These are phyloP conservation scores for Aspergillus terreus DNA, from an alignment of 2,329 filamentous ascomycete species.

Conservation along the genomic window DNA sequence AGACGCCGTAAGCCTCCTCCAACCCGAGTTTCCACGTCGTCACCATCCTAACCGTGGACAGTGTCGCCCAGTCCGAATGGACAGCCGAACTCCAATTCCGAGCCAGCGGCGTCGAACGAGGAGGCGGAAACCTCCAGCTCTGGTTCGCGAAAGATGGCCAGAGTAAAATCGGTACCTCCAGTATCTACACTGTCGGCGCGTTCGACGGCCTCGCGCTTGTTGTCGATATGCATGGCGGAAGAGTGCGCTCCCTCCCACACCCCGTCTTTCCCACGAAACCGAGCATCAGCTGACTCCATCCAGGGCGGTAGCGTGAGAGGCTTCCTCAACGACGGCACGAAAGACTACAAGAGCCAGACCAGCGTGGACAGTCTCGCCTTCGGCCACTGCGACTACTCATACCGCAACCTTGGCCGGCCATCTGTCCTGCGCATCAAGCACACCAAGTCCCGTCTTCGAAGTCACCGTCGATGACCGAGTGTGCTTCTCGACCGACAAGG, in stretches of 20 bases:
- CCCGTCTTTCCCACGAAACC: neutral
- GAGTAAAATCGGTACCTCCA: constrained; percentile 63
- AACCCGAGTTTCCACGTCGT: too few relatives aligned
- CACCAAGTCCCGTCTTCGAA: constrained; percentile 60
- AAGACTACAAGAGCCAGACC: constrained; percentile 71
- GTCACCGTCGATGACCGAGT: constrained; percentile 75
- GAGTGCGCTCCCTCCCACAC: constrained; percentile 34
- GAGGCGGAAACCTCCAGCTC: constrained; percentile 84
- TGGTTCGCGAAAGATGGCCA: constrained; percentile 78
- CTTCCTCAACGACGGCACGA: constrained; percentile 87
- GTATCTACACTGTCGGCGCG: constrained; percentile 76
- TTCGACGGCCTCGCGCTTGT: constrained; percentile 92
- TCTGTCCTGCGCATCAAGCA: constrained; percentile 75
- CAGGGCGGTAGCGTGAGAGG: constrained; percentile 77
- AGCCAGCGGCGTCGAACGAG: constrained; percentile 77
- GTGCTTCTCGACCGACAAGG: constrained; percentile 78
- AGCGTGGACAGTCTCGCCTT: constrained; percentile 84
- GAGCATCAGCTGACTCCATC: constrained; percentile 3
- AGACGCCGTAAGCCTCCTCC: constrained; percentile 45
- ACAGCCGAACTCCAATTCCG: constrained; percentile 82
- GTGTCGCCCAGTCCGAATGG: constrained; percentile 61
- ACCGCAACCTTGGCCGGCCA: constrained; percentile 85
- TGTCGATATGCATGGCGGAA: constrained; percentile 76
- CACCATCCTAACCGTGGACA: too few relatives aligned
- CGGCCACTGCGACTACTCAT: constrained; percentile 84